Percentiles rank a stretch among this genome's conserved stretches.
These are phyloP conservation scores for Cercophora samala DNA, from an alignment of 495 filamentous ascomycete genomes.

Conservation along the genomic window DNA sequence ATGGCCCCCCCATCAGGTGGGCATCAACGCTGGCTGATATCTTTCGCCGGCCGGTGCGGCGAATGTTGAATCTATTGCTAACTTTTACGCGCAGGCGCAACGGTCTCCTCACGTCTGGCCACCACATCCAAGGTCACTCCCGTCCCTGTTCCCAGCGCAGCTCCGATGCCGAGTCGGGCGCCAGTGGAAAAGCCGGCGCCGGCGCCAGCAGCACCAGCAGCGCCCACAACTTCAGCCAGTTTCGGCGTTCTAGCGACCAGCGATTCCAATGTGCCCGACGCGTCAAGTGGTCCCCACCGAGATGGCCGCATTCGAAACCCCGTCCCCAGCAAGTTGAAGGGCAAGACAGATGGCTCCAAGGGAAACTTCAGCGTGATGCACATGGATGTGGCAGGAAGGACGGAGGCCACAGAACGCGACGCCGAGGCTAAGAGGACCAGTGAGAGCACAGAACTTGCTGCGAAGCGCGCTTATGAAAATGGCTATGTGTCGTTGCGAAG, in stretches of 20 bases:
- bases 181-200: slow-evolving; percentile 11
- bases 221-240: slow-evolving; percentile 12
- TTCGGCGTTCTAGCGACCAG: slow-evolving; percentile 21
- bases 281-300: slow-evolving; percentile 24
- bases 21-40: neutral
- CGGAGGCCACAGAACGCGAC: slow-evolving; percentile 45
- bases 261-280: slow-evolving; percentile 26
- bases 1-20: slow-evolving; percentile 6
- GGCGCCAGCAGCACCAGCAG: neutral
- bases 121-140: slow-evolving; percentile 23
- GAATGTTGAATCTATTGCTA: slow-evolving; percentile 7
- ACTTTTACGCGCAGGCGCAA: slow-evolving; percentile 16
- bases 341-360: slow-evolving; percentile 55
- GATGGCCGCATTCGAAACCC: slow-evolving; percentile 57
- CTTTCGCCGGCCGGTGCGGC: neutral
- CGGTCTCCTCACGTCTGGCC: slow-evolving; percentile 12
- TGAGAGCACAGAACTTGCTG: slow-evolving; percentile 52
- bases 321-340: slow-evolving; percentile 56
- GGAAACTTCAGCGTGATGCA: slow-evolving; percentile 59
- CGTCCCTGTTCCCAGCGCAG: slow-evolving; percentile 26
- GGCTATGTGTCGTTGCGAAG: slow-evolving; percentile 50
- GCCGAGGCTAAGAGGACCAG: slow-evolving; percentile 55
- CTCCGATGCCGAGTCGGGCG: slow-evolving; percentile 23
- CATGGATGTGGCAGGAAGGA: slow-evolving; percentile 48
- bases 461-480: slow-evolving; percentile 49